phyloP scores from a whole-genome alignment of 73 alveolate genomes.

The Tetrahymena thermophila region DNA sequence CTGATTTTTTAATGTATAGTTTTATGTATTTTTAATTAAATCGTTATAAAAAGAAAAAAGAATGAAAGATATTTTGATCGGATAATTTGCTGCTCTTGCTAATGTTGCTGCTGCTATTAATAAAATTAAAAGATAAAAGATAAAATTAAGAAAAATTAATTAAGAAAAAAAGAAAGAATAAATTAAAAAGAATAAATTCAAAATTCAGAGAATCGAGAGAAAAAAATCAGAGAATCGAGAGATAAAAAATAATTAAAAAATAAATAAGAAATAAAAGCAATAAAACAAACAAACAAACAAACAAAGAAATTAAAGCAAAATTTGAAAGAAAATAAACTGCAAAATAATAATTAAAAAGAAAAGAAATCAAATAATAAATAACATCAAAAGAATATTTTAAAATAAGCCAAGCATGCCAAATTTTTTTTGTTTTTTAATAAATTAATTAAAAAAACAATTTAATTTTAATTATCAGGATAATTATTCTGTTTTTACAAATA shows the following conservation, averaged over 20 bases:
- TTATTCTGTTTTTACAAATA: too few species aligned
- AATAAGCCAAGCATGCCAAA: background rate
- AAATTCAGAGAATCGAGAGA: background rate
- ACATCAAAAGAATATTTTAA: background rate
- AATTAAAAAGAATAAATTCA: background rate
- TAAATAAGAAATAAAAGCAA: background rate
- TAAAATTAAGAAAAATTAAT: too few species aligned
- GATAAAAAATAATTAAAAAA: background rate
- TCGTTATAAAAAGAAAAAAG: background rate
- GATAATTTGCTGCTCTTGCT: background rate
- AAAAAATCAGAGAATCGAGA: background rate
- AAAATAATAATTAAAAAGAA: background rate
- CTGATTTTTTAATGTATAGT: background rate
- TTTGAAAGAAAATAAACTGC: too few species aligned
- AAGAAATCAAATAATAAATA: background rate
- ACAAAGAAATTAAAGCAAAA: background rate
- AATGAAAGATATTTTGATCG: background rate
- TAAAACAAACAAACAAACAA: background rate
- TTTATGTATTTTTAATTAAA: background rate
- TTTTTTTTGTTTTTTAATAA: too few species aligned
- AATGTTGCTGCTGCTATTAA: background rate
- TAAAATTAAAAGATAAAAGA: background rate
- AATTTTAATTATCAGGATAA: background rate
- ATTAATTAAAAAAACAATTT: too few species aligned
- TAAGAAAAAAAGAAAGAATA: background rate